phyloP scores from a whole-genome alignment of 2,329 filamentous ascomycete genomes.

The Aspergillus terreus region DNA sequence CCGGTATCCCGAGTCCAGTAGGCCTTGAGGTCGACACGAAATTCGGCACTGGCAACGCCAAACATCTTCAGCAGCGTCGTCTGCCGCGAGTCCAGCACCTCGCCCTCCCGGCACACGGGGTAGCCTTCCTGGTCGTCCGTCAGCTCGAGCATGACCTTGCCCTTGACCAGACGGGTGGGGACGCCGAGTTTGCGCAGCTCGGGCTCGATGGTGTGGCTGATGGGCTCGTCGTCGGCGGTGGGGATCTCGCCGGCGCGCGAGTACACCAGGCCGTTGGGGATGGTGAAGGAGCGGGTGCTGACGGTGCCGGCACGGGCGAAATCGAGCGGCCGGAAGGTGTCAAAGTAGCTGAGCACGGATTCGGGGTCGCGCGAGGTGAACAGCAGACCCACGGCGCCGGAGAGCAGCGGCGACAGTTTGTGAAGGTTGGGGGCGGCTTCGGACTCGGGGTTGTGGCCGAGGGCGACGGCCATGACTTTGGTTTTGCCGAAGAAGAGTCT shows the following conservation, averaged over 20 bases:
- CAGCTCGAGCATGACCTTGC: slow-evolving; percentile 72
- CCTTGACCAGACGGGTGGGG: slow-evolving; percentile 83
- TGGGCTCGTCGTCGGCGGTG: slow-evolving; percentile 74
- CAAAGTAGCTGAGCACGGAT: slow-evolving; percentile 70
- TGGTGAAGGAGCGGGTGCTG: slow-evolving; percentile 70
- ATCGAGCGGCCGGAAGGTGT: slow-evolving; percentile 69
- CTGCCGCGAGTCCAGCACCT: slow-evolving; percentile 84
- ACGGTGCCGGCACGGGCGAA: slow-evolving; percentile 83
- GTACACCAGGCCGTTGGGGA: slow-evolving; percentile 81
- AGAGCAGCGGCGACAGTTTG: slow-evolving; percentile 64
- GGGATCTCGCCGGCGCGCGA: slow-evolving; percentile 74
- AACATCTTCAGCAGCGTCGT: slow-evolving; percentile 93
- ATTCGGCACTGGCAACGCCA: slow-evolving; percentile 84
- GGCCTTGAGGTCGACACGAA: slow-evolving; percentile 75
- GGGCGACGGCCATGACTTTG: slow-evolving; percentile 95
- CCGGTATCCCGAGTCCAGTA: slow-evolving; percentile 46
- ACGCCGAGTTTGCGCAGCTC: slow-evolving; percentile 85
- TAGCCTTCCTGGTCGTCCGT: slow-evolving; percentile 53
- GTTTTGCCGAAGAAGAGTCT: slow-evolving; percentile 99
- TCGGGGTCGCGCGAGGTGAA: slow-evolving; percentile 75
- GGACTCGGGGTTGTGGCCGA: slow-evolving; percentile 73
- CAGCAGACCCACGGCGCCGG: slow-evolving; percentile 82
- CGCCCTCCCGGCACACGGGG: slow-evolving; percentile 77
- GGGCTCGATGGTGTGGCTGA: slow-evolving; percentile 86
- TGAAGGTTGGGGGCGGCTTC: slow-evolving; percentile 77